Evolutionary conservation across 2,329 filamentous ascomycete species (phyloP).

Genomic region (Colletotrichum magnum): DNA sequence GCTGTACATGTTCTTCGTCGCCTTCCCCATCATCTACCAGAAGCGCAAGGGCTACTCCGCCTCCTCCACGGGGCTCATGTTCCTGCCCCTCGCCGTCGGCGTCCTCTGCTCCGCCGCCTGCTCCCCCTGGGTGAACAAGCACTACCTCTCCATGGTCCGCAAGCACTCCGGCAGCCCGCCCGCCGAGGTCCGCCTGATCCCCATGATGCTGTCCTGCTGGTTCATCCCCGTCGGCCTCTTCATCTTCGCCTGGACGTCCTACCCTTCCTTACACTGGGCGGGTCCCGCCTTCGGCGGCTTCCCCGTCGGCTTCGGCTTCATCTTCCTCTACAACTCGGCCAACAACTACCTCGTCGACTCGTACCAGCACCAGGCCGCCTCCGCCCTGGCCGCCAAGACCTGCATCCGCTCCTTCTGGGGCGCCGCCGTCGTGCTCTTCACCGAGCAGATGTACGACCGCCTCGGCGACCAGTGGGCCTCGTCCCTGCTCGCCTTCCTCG

Average conservation of each 20-base stretch:
- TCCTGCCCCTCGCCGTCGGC: conserved; percentile 85
- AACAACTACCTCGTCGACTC: conserved; percentile 80
- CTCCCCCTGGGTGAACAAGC: conserved; percentile 82
- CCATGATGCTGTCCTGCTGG: conserved; percentile 86
- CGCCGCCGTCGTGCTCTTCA: conserved; percentile 83
- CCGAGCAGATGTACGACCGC: conserved; percentile 82
- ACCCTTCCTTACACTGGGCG: conserved; percentile 79
- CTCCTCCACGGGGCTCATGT: conserved; percentile 85
- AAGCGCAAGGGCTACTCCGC: conserved; percentile 84
- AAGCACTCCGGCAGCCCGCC: conserved; percentile 81
- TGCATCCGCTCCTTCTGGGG: conserved; percentile 87
- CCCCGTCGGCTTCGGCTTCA: conserved; percentile 84
- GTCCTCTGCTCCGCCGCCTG: conserved; percentile 77
- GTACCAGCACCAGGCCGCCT: conserved; percentile 81
- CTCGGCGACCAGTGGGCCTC: conserved; percentile 84
- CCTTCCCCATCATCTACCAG: conserved; percentile 80
- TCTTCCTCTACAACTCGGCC: conserved; percentile 85
- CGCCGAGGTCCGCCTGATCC: conserved; percentile 82
- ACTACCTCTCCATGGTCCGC: conserved; percentile 77
- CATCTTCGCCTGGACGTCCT: conserved; percentile 75
- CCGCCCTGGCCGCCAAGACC: conserved; percentile 85
- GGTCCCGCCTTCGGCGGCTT: conserved; percentile 80
- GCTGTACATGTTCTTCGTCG: conserved; percentile 84
- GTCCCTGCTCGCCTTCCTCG: conserved; percentile 79
- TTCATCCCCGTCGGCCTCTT: conserved; percentile 73